These are phyloP conservation scores for Elaeis oleifera DNA, from an alignment of 202 grass and related monocot genomes.

Conservation along the genomic window DNA sequence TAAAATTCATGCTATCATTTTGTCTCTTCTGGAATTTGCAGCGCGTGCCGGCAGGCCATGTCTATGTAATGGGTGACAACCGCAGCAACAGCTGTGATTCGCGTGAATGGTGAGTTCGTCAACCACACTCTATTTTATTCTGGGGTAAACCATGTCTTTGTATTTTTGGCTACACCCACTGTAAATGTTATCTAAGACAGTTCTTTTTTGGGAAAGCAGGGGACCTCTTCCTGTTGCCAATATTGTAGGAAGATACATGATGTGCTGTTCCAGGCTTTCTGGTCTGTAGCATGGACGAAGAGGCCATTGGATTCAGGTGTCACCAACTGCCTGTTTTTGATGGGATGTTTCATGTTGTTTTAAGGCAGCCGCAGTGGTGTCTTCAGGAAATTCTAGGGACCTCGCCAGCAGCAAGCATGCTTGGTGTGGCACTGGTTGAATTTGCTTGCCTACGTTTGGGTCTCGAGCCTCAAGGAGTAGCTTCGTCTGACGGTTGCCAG, in stretches of 20 bases:
- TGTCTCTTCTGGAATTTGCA: constrained; percentile 22
- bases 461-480: no score
- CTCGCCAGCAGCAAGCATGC: no score
- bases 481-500: no score
- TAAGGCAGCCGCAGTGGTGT: no score
- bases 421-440: no score
- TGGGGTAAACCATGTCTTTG: no score
- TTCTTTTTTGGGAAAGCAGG: constrained; percentile 14
- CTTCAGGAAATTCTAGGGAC: no score
- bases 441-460: no score
- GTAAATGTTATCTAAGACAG: no score
- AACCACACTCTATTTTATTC: no score
- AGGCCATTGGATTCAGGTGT: neutral
- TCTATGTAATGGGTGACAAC: constrained; percentile 53
- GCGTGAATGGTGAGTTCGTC: constrained; percentile 32
- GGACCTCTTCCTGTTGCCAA: constrained; percentile 39
- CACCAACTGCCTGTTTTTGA: neutral
- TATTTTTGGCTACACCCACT: no score
- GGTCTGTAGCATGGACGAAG: constrained; percentile 22
- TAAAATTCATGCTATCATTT: neutral
- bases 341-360: no score
- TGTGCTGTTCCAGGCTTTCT: constrained; percentile 34
- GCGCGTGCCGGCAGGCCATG: constrained; percentile 45
- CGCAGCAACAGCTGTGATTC: constrained; percentile 52
- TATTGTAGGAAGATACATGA: constrained; percentile 43